Evolutionary conservation across 495 filamentous ascomycete species (phyloP).

Genomic region (Evansstolkia leycettana): DNA sequence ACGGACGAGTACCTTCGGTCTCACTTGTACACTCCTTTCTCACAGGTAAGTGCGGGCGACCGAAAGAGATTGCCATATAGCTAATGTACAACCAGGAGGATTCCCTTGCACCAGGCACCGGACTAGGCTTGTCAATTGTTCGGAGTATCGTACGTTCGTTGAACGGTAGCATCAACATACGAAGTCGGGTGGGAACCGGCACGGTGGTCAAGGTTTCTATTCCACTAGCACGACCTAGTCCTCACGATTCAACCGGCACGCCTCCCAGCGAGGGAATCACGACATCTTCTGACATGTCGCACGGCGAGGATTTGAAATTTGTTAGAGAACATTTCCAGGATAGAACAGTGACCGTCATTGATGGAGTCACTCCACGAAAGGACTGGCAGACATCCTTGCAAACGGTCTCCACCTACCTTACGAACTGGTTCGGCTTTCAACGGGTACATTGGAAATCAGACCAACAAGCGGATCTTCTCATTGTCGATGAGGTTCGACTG

Average conservation of each 20-base stretch:
- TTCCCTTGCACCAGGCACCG: constrained; percentile 26
- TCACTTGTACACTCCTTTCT: constrained; percentile 28
- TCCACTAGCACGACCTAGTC: constrained; percentile 7
- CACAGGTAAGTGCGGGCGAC: too few relatives aligned
- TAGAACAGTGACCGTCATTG: not conserved
- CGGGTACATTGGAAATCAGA: constrained; percentile 1
- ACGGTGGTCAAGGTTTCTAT: constrained; percentile 22
- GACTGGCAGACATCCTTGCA: not conserved
- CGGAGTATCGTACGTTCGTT: constrained; percentile 25
- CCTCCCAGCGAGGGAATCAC: too few relatives aligned
- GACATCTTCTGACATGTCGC: not conserved
- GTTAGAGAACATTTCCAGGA: not conserved
- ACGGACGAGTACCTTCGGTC: constrained; percentile 27
- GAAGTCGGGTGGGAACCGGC: constrained; percentile 22
- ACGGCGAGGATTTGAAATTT: not conserved
- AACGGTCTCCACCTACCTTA: constrained; percentile 12
- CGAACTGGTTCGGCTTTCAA: constrained; percentile 19
- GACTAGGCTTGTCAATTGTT: constrained; percentile 26
- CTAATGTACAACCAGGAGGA: too few relatives aligned
- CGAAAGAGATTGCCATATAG: too few relatives aligned
- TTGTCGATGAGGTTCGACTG: constrained; percentile 17
- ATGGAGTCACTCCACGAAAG: not conserved
- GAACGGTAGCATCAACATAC: constrained; percentile 25
- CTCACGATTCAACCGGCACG: not conserved
- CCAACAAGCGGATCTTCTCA: constrained; percentile 10